A percentile compares a stretch with the other conserved stretches of the same genome.
Conservation (phyloP, 2,329 filamentous ascomycete genomes). For the Aplosporella prunicola region DNA sequence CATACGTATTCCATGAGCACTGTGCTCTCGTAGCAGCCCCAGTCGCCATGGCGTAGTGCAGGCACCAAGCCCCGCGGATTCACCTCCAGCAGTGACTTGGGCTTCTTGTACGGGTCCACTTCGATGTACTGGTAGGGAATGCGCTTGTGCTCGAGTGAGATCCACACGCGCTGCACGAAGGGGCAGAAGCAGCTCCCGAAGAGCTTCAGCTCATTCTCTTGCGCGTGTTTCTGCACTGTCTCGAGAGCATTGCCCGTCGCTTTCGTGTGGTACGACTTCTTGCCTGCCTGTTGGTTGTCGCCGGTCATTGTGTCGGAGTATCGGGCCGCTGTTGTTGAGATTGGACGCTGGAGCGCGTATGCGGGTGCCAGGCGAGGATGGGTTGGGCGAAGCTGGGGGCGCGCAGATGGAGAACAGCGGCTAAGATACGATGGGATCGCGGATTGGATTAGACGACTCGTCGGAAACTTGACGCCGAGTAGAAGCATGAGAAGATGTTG, state of each 20-base stretch:
- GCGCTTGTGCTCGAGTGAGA: slow-evolving; percentile 70
- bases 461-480: too few relatives aligned
- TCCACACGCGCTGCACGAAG: slow-evolving; percentile 84
- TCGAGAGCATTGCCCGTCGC: slow-evolving; percentile 60
- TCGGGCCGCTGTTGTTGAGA: too few relatives aligned
- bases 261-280: slow-evolving; percentile 62
- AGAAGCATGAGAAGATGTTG: too few relatives aligned
- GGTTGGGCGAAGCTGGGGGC: too few relatives aligned
- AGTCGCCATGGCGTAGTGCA: slow-evolving; percentile 66
- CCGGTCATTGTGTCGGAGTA: slow-evolving; percentile 35
- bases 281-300: slow-evolving; percentile 36
- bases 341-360: too few relatives aligned
- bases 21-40: slow-evolving; percentile 72
- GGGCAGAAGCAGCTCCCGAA: slow-evolving; percentile 81
- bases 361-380: too few relatives aligned
- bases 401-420: too few relatives aligned
- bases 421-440: too few relatives aligned
- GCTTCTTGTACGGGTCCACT: slow-evolving; percentile 69
- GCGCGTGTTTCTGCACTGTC: slow-evolving; percentile 62
- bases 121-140: slow-evolving; percentile 80
- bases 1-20: slow-evolving; percentile 75
- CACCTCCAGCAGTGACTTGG: slow-evolving; percentile 59
- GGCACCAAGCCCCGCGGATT: slow-evolving; percentile 70
- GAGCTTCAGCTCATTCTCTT: slow-evolving; percentile 62
- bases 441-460: too few relatives aligned